Evolutionary conservation across 805 yeast species (phyloP).

Genomic region (Kazachstania viticola): DNA sequence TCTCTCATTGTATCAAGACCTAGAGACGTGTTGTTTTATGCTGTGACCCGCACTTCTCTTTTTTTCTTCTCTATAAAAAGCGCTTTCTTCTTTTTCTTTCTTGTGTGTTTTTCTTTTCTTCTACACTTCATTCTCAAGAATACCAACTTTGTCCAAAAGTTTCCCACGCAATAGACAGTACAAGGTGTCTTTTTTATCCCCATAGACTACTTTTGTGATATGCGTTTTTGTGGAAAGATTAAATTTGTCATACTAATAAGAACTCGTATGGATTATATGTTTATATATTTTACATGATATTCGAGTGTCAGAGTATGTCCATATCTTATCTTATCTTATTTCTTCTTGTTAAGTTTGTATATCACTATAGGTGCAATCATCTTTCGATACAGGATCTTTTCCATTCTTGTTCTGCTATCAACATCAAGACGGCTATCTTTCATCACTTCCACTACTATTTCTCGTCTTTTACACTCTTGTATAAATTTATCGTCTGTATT

Average conservation of each 20-base stretch:
- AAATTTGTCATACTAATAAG: slow-evolving; percentile 21
- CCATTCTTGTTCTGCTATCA: background rate
- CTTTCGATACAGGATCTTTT: slow-evolving; percentile 5
- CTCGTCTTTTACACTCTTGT: slow-evolving; percentile 16
- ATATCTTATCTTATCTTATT: slow-evolving; percentile 12
- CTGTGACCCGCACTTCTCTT: no score
- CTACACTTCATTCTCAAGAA: slow-evolving; percentile 8
- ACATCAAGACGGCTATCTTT: slow-evolving; percentile 11
- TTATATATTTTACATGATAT: slow-evolving; percentile 15
- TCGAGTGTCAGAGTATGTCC: slow-evolving; percentile 27
- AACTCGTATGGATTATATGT: slow-evolving; percentile 24
- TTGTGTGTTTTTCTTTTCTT: no score
- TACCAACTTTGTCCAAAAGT: slow-evolving; percentile 55
- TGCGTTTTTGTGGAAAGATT: slow-evolving; percentile 23
- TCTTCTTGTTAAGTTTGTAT: slow-evolving; percentile 2
- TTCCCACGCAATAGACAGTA: slow-evolving; percentile 63
- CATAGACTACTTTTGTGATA: slow-evolving; percentile 18
- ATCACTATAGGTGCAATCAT: slow-evolving; percentile 17
- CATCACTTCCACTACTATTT: slow-evolving; percentile 14
- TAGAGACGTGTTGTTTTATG: no score
- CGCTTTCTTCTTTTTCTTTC: no score
- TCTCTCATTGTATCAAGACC: no score
- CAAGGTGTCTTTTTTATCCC: slow-evolving; percentile 17
- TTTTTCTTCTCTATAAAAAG: no score
- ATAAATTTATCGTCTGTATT: slow-evolving; percentile 38